phyloP scores from a whole-genome alignment of 2,329 filamentous ascomycete species.

The Claviceps africana region DNA sequence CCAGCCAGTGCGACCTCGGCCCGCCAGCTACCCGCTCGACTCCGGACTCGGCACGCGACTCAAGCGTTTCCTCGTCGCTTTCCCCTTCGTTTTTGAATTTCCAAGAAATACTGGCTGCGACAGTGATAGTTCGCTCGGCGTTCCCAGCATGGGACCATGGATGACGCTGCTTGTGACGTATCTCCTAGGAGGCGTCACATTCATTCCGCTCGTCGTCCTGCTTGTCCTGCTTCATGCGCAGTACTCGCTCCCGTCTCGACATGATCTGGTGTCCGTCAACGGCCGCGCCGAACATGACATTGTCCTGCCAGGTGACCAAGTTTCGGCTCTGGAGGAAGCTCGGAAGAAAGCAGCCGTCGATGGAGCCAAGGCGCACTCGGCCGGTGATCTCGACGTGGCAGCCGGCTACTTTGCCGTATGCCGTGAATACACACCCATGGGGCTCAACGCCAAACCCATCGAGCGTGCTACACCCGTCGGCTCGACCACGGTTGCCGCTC shows the following conservation, averaged over 20 bases:
- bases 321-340: slow-evolving; percentile 45
- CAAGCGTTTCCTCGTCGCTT: not conserved
- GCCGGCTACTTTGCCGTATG: slow-evolving; percentile 93
- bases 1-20: slow-evolving; percentile 1
- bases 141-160: slow-evolving; percentile 33
- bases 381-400: slow-evolving; percentile 61
- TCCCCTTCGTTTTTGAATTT: not conserved
- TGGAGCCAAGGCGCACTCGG: slow-evolving; percentile 39
- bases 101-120: not conserved
- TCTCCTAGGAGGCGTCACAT: slow-evolving; percentile 75
- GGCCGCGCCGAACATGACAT: slow-evolving; percentile 25
- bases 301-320: slow-evolving; percentile 49
- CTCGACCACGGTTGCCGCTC: slow-evolving; percentile 55
- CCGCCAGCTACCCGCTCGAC: not conserved
- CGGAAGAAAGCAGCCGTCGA: slow-evolving; percentile 41
- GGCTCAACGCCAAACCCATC: slow-evolving; percentile 83
- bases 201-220: slow-evolving; percentile 58
- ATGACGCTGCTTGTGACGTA: slow-evolving; percentile 58
- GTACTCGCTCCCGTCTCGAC: slow-evolving; percentile 46
- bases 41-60: not conserved
- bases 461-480: slow-evolving; percentile 73
- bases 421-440: slow-evolving; percentile 80
- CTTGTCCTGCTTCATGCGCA: slow-evolving; percentile 53
- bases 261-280: slow-evolving; percentile 21
- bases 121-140: not conserved